These are phyloP conservation scores for Tricholoma sp. DNA, from an alignment of 768 basidiomycete species.

Conservation along the genomic window DNA sequence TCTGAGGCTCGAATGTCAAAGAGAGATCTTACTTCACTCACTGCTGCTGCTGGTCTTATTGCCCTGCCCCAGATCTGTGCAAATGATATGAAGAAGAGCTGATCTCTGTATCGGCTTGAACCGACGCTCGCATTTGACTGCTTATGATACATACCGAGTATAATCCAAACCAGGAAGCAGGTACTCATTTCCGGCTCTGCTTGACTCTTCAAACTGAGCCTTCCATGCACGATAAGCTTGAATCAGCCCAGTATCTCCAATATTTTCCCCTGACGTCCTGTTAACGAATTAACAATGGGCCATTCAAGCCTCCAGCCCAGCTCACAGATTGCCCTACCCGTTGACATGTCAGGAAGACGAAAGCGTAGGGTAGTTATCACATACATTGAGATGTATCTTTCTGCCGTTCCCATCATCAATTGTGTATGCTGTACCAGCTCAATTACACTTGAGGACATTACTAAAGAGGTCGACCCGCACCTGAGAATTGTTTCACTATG, in stretches of 20 bases:
- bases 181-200: constrained; percentile 56
- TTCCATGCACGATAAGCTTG: constrained; percentile 94
- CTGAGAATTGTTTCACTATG: constrained; percentile 88
- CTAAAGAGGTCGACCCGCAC: constrained; percentile 28
- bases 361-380: constrained; percentile 4
- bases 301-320: background rate
- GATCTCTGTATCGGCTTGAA: constrained; percentile 52
- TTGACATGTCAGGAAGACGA: background rate
- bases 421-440: constrained; percentile 56
- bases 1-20: background rate
- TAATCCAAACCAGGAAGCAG: constrained; percentile 77
- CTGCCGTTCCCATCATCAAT: constrained; percentile 85
- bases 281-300: background rate
- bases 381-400: constrained; percentile 78
- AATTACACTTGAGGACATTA: constrained; percentile 5
- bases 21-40: constrained; percentile 27
- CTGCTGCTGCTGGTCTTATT: constrained; percentile 74
- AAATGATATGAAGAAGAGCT: constrained; percentile 91
- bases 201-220: constrained; percentile 58
- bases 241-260: constrained; percentile 80
- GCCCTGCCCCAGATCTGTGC: constrained; percentile 84
- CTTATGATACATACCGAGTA: constrained; percentile 45
- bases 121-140: background rate
- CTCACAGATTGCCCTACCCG: constrained; percentile 69
- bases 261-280: constrained; percentile 89